A percentile compares a stretch with the other conserved stretches of the same genome.
Conservation (phyloP, 495 filamentous ascomycete species). For the Xylona heveae region DNA sequence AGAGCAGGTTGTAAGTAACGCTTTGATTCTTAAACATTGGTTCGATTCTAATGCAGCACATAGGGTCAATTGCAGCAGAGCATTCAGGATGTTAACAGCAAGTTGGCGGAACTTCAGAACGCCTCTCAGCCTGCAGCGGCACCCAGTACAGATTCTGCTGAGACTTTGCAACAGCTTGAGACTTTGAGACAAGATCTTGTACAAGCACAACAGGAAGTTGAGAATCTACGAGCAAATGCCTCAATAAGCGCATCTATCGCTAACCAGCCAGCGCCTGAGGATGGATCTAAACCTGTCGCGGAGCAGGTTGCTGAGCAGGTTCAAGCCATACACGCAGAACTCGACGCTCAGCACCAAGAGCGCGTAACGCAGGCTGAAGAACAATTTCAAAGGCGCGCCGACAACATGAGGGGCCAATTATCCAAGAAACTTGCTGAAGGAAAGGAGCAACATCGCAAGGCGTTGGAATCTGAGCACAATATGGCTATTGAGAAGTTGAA, state of each 20-base stretch:
- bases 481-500: conserved; percentile 16
- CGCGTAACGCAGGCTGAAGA: conserved; percentile 36
- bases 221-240: conserved; percentile 15
- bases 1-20: conserved; percentile 10
- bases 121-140: conserved; percentile 4
- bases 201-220: conserved; percentile 20
- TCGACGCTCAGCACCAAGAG: conserved; percentile 21
- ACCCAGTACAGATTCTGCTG: conserved; percentile 1
- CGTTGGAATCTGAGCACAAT: conserved; percentile 23
- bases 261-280: conserved; percentile 5
- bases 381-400: conserved; percentile 41
- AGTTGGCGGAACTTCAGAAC: conserved; percentile 8
- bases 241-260: conserved; percentile 9
- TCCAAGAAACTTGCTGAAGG: conserved; percentile 48
- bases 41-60: neutral
- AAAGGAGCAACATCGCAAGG: conserved; percentile 24
- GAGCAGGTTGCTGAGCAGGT: conserved; percentile 19
- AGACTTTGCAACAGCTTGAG: conserved; percentile 13
- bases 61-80: conserved; percentile 11
- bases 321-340: conserved; percentile 12
- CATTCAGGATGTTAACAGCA: conserved; percentile 18
- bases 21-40: neutral
- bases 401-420: conserved; percentile 49
- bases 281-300: conserved; percentile 12
- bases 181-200: conserved; percentile 21